Base-by-base conservation (phyloP, 2,329 filamentous ascomycete genomes). In the Dothideomycetes sp. region DNA sequence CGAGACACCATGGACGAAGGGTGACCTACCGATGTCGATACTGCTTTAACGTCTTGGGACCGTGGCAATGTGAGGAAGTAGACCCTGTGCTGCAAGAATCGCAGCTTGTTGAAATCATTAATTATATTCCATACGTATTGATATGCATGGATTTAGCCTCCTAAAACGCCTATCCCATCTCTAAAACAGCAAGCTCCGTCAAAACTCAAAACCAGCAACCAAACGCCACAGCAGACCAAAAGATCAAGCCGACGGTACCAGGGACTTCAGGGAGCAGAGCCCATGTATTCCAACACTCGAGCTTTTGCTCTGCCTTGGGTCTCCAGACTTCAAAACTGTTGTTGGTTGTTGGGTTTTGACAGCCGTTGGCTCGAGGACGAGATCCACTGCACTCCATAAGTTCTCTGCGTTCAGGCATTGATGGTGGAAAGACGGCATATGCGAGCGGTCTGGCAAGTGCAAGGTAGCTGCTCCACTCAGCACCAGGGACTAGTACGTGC, bases 381-480 rank as follows among this genome's bases (percentile, higher is more conserved):
- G 70, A 70, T 10, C 74, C 64, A 49, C 79, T 74, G 5, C 74
- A 64, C 2, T 64, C 58, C 33, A 80, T 59, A 12, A 80, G 57
- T 3, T 74, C 65, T 51, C 78, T 69, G 12, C 76, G 67, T 20
- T 76, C 70, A 0, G 74, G 73, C 61, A 76, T 69, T 2, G 52
- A 59, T 0, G 77, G 77, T 1, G 77, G 77, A 47, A 71, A 71
- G 40, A 80, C 70, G 17, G 74, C 73, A 51, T 81, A 81, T 1
- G 64, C 63, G 31, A 81, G 64, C 0, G 77, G 77, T 8, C 29
- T 33, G n/a, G 35, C 12, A 11, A 39, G 30, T 5, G 41, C 41
- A 3, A 40, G 31, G 12, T 41, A 33, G 15, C 23, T 34, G 25
- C 37, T 40, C 16, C 74, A 74, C 74, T 76, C 80, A 58, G 72